These are phyloP conservation scores for Isabelozyma pseudorhagii DNA, from an alignment of 805 yeast species.

Conservation along the genomic window DNA sequence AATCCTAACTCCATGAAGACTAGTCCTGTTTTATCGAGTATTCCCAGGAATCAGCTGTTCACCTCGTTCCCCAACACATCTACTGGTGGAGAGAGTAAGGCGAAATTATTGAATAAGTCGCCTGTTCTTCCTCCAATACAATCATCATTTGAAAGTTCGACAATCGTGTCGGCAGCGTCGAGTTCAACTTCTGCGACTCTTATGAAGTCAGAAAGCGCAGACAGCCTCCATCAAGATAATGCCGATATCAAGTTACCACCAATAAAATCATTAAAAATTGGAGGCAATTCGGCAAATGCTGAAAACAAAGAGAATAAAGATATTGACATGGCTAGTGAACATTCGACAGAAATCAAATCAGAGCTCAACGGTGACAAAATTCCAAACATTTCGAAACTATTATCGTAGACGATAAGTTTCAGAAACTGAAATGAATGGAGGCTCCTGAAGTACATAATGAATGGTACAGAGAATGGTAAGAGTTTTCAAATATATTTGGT, in stretches of 20 bases:
- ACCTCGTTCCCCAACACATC: background rate
- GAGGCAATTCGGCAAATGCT: background rate
- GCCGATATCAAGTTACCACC: conserved; percentile 15
- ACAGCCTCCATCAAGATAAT: conserved; percentile 1
- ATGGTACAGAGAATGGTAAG: too few species aligned
- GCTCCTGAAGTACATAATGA: too few species aligned
- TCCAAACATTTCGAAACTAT: conserved; percentile 20
- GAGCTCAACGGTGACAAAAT: conserved; percentile 7
- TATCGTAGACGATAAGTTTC: conserved; percentile 6
- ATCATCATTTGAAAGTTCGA: background rate
- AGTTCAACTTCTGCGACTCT: background rate
- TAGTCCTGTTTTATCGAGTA: background rate
- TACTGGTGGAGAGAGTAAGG: background rate
- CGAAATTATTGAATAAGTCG: background rate
- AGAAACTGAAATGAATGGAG: too few species aligned
- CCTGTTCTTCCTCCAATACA: conserved; percentile 3
- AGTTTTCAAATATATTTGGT: too few species aligned
- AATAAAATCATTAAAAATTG: conserved; percentile 11
- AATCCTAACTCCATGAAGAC: background rate
- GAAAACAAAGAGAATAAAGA: background rate
- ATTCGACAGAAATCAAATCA: background rate
- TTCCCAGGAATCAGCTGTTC: background rate
- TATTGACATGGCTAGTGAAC: background rate
- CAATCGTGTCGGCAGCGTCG: background rate
- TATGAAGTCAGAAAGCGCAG: background rate